Conservation (phyloP, 2,329 filamentous ascomycete genomes). For the Septoria linicola region DNA sequence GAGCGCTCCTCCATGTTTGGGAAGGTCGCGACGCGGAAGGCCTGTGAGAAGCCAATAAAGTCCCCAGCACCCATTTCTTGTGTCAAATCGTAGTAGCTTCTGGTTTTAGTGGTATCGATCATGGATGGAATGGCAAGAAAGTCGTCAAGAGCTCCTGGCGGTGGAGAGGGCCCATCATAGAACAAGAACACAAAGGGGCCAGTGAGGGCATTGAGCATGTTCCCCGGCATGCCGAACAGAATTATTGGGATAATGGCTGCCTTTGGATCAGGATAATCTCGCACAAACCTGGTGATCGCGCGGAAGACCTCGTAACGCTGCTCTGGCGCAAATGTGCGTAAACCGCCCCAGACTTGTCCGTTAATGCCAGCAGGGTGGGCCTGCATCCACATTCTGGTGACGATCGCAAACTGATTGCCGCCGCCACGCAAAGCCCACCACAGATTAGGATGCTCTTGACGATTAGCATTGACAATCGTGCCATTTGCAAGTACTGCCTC, state of each 20-base stretch:
- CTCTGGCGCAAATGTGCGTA: slow-evolving; percentile 17
- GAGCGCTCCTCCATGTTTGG: slow-evolving; percentile 20
- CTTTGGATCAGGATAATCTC: slow-evolving; percentile 16
- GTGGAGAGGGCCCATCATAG: slow-evolving; percentile 19
- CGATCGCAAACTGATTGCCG: slow-evolving; percentile 48
- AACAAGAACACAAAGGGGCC: slow-evolving; percentile 20
- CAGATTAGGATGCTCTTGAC: slow-evolving; percentile 47
- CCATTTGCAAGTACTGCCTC: slow-evolving; percentile 55
- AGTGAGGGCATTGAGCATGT: slow-evolving; percentile 17
- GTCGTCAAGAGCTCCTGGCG: slow-evolving; percentile 15
- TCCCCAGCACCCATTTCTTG: slow-evolving; percentile 17
- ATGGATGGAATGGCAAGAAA: slow-evolving; percentile 11
- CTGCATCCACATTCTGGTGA: slow-evolving; percentile 16
- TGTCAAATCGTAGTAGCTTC: slow-evolving; percentile 15
- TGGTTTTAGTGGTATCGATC: slow-evolving; percentile 12
- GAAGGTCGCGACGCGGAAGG: slow-evolving; percentile 21
- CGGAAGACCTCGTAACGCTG: slow-evolving; percentile 14
- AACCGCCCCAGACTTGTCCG: slow-evolving; percentile 22
- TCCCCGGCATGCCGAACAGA: slow-evolving; percentile 16
- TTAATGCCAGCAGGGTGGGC: slow-evolving; percentile 21
- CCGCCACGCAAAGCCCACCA: slow-evolving; percentile 53
- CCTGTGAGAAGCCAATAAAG: slow-evolving; percentile 21
- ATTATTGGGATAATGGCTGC: slow-evolving; percentile 19
- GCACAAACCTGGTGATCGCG: slow-evolving; percentile 13
- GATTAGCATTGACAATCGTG: slow-evolving; percentile 48